Evolutionary conservation across 768 basidiomycete genomes (phyloP).

Genomic region (Termitomyces sp.): DNA sequence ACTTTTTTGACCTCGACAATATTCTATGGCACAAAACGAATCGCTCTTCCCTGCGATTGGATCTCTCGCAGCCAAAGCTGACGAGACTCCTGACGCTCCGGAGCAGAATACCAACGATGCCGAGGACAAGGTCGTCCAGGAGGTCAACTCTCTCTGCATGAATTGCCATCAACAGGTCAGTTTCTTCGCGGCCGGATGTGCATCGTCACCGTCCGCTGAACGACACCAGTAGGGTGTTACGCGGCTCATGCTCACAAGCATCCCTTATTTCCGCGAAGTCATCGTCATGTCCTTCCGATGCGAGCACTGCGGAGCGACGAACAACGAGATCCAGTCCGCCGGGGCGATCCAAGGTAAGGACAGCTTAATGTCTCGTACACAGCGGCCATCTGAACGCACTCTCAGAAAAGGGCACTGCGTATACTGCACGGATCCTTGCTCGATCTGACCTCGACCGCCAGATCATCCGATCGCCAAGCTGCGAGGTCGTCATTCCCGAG

Average conservation of each 20-base stretch:
- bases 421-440: conserved; percentile 72
- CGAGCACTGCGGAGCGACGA: conserved; percentile 81
- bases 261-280: conserved; percentile 93
- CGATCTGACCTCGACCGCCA: conserved; percentile 86
- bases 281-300: conserved; percentile 97
- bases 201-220: conserved; percentile 13
- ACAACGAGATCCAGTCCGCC: conserved; percentile 95
- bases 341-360: conserved; percentile 76
- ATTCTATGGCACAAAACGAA: conserved; percentile 4
- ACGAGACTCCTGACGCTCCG: not conserved
- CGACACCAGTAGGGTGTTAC: conserved; percentile 67
- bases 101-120: conserved; percentile 20
- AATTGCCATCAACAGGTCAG: conserved; percentile 84
- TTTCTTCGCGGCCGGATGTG: not conserved
- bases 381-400: not conserved
- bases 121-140: conserved; percentile 67
- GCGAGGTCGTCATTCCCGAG: conserved; percentile 82
- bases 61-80: conserved; percentile 10
- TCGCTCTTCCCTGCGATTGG: conserved; percentile 11
- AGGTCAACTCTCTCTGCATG: conserved; percentile 93
- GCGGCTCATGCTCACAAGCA: conserved; percentile 82
- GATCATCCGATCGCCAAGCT: conserved; percentile 81
- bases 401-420: conserved; percentile 75
- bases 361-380: not conserved
- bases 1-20: not conserved